Percentiles rank a stretch among this genome's conserved stretches.
Conservation (phyloP, 805 yeast species). For the Brettanomyces bruxellensis region DNA sequence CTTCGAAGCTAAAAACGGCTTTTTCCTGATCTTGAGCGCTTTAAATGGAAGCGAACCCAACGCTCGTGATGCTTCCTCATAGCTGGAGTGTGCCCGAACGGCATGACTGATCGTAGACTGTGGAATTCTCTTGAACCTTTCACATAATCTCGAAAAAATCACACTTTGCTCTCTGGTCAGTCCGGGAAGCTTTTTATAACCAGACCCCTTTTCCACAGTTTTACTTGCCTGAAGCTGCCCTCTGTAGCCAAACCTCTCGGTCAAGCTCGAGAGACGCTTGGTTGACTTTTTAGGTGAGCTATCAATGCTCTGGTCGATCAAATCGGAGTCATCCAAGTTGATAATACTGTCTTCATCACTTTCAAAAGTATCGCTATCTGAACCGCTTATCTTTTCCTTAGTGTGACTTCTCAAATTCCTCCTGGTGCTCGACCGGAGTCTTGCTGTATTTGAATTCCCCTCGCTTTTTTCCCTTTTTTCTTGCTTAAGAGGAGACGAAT, state of each 20-base stretch:
- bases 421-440: too few relatives aligned
- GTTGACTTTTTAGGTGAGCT: slow-evolving; percentile 4
- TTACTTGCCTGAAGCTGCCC: slow-evolving; percentile 5
- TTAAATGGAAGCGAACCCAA: neutral
- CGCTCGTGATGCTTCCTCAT: neutral
- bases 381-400: neutral
- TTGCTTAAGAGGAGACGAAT: slow-evolving; percentile 30
- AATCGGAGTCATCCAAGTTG: too few relatives aligned
- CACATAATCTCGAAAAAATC: neutral
- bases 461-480: too few relatives aligned
- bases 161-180: slow-evolving; percentile 13
- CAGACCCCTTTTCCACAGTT: neutral
- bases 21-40: neutral
- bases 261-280: slow-evolving; percentile 24
- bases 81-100: neutral
- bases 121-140: neutral
- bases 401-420: slow-evolving; percentile 8
- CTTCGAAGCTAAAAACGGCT: neutral
- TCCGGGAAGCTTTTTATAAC: slow-evolving; percentile 1
- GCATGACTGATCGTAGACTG: neutral
- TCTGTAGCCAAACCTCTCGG: slow-evolving; percentile 34
- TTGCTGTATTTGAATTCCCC: too few relatives aligned
- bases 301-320: too few relatives aligned
- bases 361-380: too few relatives aligned
- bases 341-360: too few relatives aligned